Evolutionary conservation across 805 yeast genomes (phyloP).

Genomic region (Maudiozyma saulgeensis): DNA sequence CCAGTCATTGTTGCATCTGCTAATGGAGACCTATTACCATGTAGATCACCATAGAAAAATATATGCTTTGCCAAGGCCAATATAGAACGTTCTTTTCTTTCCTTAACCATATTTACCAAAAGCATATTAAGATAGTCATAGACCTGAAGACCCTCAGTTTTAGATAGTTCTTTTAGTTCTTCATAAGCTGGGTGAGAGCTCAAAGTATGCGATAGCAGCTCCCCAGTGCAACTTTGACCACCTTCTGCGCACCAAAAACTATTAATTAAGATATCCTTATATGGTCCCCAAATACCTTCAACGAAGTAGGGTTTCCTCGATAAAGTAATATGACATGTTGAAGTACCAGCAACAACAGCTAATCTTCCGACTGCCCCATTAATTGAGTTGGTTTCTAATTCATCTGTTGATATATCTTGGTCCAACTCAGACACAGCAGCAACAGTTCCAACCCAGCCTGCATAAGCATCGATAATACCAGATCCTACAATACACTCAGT

Average conservation of each 20-base stretch:
- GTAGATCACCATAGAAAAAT: conserved; percentile 92
- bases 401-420: conserved; percentile 31
- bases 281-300: conserved; percentile 98
- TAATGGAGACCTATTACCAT: conserved; percentile 95
- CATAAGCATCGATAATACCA: conserved; percentile 95
- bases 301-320: conserved; percentile 81
- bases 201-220: conserved; percentile 77
- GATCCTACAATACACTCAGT: conserved; percentile 78
- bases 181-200: conserved; percentile 81
- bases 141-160: conserved; percentile 54
- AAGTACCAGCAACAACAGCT: conserved; percentile 98
- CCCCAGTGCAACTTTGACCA: conserved; percentile 98
- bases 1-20: conserved; percentile 94
- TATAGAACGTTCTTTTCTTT: conserved; percentile 55
- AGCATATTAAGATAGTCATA: conserved; percentile 76
- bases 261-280: conserved; percentile 83
- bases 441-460: conserved; percentile 98
- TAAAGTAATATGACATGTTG: conserved; percentile 91
- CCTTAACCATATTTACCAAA: conserved; percentile 55
- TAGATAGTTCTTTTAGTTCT: conserved; percentile 59
- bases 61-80: conserved; percentile 73
- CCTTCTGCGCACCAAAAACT: conserved; percentile 96
- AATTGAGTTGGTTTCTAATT: conserved; percentile 39
- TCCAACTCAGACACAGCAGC: conserved; percentile 67
- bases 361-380: conserved; percentile 68